Base-by-base conservation (phyloP, 2,329 filamentous ascomycete species). In the Colletotrichum horii region DNA sequence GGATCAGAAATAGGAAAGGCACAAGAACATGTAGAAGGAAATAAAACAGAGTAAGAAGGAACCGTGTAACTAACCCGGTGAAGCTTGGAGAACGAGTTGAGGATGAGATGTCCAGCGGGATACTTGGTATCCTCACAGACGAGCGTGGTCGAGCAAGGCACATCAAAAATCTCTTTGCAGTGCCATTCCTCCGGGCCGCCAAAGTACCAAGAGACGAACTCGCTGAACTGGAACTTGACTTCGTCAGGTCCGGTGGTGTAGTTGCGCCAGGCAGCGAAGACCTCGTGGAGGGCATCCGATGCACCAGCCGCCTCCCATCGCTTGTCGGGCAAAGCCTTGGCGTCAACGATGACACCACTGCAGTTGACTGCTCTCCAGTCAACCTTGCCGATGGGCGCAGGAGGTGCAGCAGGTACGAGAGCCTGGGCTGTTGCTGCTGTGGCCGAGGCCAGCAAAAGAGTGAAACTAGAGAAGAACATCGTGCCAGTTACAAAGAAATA, bases 51-150 rank as follows among this genome's bases (percentile, higher is more conserved):
- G 38, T 0, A 52, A n/a, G 43, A 22, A 22, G 9, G 2, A 26
- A n/a, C 6, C 3, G 15, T 19, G 12, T n/a, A n/a, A 60, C 62
- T 58, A 19, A 71, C 70, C 26, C 36, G 32, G 11, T 71, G 70
- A 32, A 71, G 64, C 70, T 71, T 71, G n/a, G 70, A 71, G 22
- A 71, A 60, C 4, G 70, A 71, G 52, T 71, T 71, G n/a, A 71
- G 26, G 5, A 71, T 71, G 26, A 71, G 52, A 22, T 71, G 61
- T 7, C 70, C 70, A 11, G 70, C 70, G 2, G 70, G 70, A 12
- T 43, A 71, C 64, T 48, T 56, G 8, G 70, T 71, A n/a, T 22
- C 70, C 15, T 71, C 19, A 16, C 70, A 71, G 4, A n/a, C 7
- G 4, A 71, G 19, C 1, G 70, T 19, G 0, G 70, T 71, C 15